These are phyloP conservation scores for Kluyveromyces sp. DNA, from an alignment of 1,139 yeast species.

Conservation along the genomic window DNA sequence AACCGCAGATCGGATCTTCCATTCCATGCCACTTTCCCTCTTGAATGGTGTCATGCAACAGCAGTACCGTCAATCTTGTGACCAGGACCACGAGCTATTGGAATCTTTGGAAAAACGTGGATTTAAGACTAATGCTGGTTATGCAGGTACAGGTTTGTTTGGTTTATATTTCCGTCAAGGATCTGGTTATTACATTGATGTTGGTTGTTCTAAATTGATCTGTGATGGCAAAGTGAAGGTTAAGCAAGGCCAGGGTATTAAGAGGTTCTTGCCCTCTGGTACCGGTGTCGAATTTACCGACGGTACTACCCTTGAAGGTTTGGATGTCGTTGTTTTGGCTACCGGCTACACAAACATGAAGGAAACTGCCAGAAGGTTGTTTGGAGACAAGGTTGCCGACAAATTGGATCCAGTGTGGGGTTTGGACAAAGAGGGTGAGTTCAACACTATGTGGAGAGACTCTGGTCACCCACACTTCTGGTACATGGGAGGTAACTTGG, in stretches of 20 bases:
- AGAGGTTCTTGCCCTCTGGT: conserved; percentile 28
- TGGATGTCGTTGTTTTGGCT: conserved; percentile 37
- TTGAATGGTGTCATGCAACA: conserved; percentile 31
- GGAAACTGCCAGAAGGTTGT: conserved; percentile 34
- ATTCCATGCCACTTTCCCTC: conserved; percentile 31
- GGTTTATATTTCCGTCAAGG: conserved; percentile 37
- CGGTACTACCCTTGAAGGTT: conserved; percentile 31
- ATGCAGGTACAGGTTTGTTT: conserved; percentile 38
- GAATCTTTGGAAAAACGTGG: conserved; percentile 32
- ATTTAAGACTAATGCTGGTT: conserved; percentile 37
- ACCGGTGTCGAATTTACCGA: conserved; percentile 35
- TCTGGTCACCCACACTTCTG: conserved; percentile 35
- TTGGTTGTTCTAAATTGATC: conserved; percentile 36
- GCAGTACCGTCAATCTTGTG: conserved; percentile 29
- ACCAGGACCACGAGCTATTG: conserved; percentile 29
- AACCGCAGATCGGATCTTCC: conserved; percentile 33
- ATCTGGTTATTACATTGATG: conserved; percentile 42
- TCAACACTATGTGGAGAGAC: conserved; percentile 33
- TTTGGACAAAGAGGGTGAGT: conserved; percentile 34
- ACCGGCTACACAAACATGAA: conserved; percentile 40
- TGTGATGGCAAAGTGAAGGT: conserved; percentile 34
- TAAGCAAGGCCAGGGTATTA: conserved; percentile 31
- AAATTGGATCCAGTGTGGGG: conserved; percentile 34
- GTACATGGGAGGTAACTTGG: conserved; percentile 45
- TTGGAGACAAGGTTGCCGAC: conserved; percentile 33